Percentiles rank a stretch among this genome's conserved stretches.
Evolutionary conservation across 148 eudicot species (phyloP).

Genomic region (Rhododendron molle): DNA sequence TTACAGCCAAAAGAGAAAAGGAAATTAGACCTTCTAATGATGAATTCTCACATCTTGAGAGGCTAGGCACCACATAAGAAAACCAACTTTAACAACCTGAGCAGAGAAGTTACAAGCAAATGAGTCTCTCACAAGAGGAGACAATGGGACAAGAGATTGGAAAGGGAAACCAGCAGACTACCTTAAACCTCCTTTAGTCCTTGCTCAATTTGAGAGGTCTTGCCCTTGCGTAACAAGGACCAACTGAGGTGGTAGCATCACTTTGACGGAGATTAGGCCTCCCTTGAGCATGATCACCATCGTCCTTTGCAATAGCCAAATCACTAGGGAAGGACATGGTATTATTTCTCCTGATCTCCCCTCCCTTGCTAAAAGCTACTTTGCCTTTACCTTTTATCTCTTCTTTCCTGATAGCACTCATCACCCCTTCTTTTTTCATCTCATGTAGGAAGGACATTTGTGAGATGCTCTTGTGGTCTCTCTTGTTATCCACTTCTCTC

Average conservation of each 20-base stretch:
- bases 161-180: background rate
- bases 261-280: background rate
- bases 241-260: background rate
- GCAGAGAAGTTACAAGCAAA: background rate
- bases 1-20: background rate
- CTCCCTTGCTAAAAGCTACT: background rate
- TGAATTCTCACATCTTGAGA: background rate
- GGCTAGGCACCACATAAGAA: background rate
- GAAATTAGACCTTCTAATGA: background rate
- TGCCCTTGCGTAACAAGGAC: background rate
- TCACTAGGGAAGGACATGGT: background rate
- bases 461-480: background rate
- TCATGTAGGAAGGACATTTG: background rate
- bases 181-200: conserved; percentile 1
- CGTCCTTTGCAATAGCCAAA: background rate
- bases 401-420: background rate
- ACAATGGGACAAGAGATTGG: background rate
- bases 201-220: background rate
- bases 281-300: background rate
- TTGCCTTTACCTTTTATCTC: background rate
- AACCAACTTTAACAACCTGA: background rate
- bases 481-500: background rate
- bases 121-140: background rate
- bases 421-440: background rate
- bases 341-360: background rate